Evolutionary conservation across 495 filamentous ascomycete genomes (phyloP).

Genomic region (Daldinia concentrica): DNA sequence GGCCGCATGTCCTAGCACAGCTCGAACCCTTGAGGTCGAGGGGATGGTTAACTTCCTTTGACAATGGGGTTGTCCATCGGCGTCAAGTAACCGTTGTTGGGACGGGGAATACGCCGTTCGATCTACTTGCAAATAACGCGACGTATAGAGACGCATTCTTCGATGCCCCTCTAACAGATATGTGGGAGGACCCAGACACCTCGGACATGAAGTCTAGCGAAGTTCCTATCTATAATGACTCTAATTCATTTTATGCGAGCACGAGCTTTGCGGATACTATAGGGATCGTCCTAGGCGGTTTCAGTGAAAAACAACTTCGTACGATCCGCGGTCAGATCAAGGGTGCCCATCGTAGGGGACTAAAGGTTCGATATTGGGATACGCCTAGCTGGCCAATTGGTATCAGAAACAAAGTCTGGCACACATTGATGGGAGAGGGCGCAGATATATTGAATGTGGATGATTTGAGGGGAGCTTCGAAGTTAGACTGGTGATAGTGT

Average conservation of each 20-base stretch:
- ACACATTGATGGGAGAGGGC: conserved; percentile 73
- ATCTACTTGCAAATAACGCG: conserved; percentile 58
- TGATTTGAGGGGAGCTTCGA: conserved; percentile 63
- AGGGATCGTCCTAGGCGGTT: conserved; percentile 57
- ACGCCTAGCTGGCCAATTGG: conserved; percentile 79
- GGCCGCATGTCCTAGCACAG: conserved; percentile 66
- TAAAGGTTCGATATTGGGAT: conserved; percentile 84
- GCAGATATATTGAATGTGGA: conserved; percentile 81
- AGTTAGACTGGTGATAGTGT: conserved; percentile 45
- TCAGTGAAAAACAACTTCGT: conserved; percentile 63
- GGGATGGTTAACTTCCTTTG: conserved; percentile 67
- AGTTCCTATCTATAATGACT: conserved; percentile 50
- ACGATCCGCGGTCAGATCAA: conserved; percentile 70
- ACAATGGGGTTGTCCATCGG: conserved; percentile 59
- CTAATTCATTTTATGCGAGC: conserved; percentile 65
- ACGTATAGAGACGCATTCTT: conserved; percentile 72
- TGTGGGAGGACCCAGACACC: conserved; percentile 50
- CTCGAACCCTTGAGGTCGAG: conserved; percentile 70
- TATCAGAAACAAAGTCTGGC: conserved; percentile 77
- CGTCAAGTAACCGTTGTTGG: conserved; percentile 80
- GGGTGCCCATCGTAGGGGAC: conserved; percentile 73
- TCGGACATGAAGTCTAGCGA: conserved; percentile 8
- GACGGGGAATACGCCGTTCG: conserved; percentile 80
- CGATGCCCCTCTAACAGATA: conserved; percentile 66
- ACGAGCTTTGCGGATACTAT: conserved; percentile 57